phyloP scores from a whole-genome alignment of 495 filamentous ascomycete genomes.

The Bombardia bombarda region DNA sequence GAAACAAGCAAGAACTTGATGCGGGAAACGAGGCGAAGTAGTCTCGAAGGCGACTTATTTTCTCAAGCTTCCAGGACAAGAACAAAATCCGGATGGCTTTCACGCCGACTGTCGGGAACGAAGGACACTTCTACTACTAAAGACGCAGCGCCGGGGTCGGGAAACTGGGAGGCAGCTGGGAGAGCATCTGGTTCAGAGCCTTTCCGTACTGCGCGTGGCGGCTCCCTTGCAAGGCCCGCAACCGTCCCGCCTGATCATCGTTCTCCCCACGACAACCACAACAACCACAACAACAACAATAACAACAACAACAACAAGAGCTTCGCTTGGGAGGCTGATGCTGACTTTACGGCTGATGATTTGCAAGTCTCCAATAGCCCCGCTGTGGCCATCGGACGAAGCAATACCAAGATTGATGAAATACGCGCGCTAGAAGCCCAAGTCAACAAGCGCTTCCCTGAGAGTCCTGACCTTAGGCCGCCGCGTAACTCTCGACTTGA shows the following conservation, averaged over 20 bases:
- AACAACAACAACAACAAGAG: too few species aligned
- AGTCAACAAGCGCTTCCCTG: constrained; percentile 5
- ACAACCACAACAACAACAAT: too few species aligned
- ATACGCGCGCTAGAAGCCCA: constrained; percentile 33
- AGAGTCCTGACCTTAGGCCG: not conserved
- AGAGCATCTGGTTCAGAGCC: constrained; percentile 27
- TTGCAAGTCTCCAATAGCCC: constrained; percentile 56
- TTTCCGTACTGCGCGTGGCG: constrained; percentile 6
- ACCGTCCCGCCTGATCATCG: constrained; percentile 21
- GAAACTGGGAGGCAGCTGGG: constrained; percentile 22
- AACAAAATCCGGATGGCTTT: constrained; percentile 13
- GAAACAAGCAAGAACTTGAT: constrained; percentile 25
- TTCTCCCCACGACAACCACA: constrained; percentile 34
- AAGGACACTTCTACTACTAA: too few species aligned
- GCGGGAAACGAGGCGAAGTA: constrained; percentile 28
- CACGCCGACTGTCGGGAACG: constrained; percentile 16
- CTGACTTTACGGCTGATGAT: constrained; percentile 58
- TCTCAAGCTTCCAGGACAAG: constrained; percentile 3
- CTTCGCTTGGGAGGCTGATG: constrained; percentile 48
- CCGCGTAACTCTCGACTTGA: constrained; percentile 36
- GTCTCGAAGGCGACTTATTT: constrained; percentile 14
- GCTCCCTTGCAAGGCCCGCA: constrained; percentile 27
- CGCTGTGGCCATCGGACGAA: constrained; percentile 34
- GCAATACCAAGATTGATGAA: constrained; percentile 34
- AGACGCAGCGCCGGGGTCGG: too few species aligned